Evolutionary conservation across 345 rosid genomes (phyloP).

Genomic region (Bruguiera parviflora): DNA sequence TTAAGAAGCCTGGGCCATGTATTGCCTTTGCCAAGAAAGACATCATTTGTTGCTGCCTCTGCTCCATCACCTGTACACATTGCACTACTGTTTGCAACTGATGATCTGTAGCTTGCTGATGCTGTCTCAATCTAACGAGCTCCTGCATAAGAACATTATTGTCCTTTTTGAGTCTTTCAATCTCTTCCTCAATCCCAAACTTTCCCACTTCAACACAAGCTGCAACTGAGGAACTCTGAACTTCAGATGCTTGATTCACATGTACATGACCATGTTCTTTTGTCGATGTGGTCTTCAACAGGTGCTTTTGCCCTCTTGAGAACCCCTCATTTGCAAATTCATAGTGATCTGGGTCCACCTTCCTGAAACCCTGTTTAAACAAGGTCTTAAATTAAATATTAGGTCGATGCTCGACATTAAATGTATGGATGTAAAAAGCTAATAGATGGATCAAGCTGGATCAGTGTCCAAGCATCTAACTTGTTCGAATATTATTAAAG

Average conservation of each 20-base stretch:
- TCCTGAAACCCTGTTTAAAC: constrained; percentile 72
- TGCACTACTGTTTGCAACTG: constrained; percentile 81
- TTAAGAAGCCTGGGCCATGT: constrained; percentile 86
- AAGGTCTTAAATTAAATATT: not conserved
- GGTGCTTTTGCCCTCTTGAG: constrained; percentile 80
- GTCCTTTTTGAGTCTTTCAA: constrained; percentile 91
- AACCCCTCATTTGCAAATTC: constrained; percentile 95
- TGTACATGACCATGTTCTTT: constrained; percentile 70
- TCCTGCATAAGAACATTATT: constrained; percentile 97
- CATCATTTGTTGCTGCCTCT: constrained; percentile 96
- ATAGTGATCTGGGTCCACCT: constrained; percentile 91
- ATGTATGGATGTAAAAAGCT: not conserved
- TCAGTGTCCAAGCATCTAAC: not conserved
- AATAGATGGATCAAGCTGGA: not conserved
- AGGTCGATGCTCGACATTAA: not conserved
- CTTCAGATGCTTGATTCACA: constrained; percentile 56
- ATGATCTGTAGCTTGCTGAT: constrained; percentile 82
- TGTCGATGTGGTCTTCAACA: constrained; percentile 60
- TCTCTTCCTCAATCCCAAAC: constrained; percentile 92
- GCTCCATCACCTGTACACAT: constrained; percentile 93
- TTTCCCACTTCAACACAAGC: constrained; percentile 95
- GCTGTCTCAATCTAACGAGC: constrained; percentile 82
- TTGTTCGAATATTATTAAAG: no score
- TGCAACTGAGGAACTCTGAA: constrained; percentile 58
- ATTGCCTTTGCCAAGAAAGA: constrained; percentile 93